Conservation (phyloP, 805 yeast species). For the Phaffomyces thermotolerans region DNA sequence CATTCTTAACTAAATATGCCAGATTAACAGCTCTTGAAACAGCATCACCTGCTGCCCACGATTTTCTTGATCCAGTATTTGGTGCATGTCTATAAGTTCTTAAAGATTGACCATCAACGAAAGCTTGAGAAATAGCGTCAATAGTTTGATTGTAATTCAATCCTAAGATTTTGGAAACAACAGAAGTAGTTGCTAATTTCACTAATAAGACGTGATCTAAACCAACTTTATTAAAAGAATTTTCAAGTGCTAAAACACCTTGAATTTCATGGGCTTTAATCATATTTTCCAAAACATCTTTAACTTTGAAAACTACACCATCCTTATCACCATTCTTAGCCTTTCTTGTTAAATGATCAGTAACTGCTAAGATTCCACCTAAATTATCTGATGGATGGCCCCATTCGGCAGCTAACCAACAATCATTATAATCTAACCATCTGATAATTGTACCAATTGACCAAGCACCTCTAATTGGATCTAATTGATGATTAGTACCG, state of each 20-base stretch:
- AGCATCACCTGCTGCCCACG: slow-evolving; percentile 67
- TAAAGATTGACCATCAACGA: slow-evolving; percentile 52
- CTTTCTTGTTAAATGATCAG: slow-evolving; percentile 46
- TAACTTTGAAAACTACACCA: slow-evolving; percentile 38
- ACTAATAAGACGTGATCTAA: slow-evolving; percentile 53
- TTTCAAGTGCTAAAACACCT: slow-evolving; percentile 51
- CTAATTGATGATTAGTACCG: slow-evolving; percentile 44
- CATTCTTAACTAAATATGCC: slow-evolving; percentile 44
- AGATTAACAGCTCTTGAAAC: slow-evolving; percentile 51
- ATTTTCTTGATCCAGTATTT: slow-evolving; percentile 54
- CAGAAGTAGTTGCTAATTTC: slow-evolving; percentile 55
- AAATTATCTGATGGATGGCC: slow-evolving; percentile 59
- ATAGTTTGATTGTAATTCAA: slow-evolving; percentile 42
- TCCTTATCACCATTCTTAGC: slow-evolving; percentile 33
- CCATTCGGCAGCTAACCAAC: slow-evolving; percentile 68
- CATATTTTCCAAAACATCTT: slow-evolving; percentile 49
- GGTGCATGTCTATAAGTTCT: slow-evolving; percentile 62
- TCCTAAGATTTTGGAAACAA: slow-evolving; percentile 49
- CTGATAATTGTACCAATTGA: slow-evolving; percentile 49
- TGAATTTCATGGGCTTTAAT: slow-evolving; percentile 60
- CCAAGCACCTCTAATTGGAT: slow-evolving; percentile 54
- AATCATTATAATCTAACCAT: slow-evolving; percentile 57
- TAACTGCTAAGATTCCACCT: slow-evolving; percentile 52
- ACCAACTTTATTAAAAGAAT: slow-evolving; percentile 53
- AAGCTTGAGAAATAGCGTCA: slow-evolving; percentile 52